phyloP scores from a whole-genome alignment of 331 rosid species.

The Stylosanthes scabra region DNA sequence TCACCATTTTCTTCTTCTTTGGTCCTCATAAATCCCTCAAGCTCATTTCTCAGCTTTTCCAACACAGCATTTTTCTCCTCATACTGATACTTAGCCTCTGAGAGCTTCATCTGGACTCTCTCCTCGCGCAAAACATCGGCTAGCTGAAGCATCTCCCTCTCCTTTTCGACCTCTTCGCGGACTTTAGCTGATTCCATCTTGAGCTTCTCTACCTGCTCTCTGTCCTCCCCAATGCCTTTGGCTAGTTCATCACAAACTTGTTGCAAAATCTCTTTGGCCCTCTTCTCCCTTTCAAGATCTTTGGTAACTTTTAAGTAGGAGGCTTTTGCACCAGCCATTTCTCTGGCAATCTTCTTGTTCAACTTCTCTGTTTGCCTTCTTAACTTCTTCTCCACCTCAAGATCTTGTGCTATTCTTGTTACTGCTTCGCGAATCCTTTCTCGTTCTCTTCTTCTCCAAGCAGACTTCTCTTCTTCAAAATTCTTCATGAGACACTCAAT shows the following conservation, averaged over 20 bases:
- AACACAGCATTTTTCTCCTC: conserved; percentile 92
- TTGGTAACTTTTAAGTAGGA: conserved; percentile 58
- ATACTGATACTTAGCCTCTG: conserved; percentile 84
- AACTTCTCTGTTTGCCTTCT: conserved; percentile 82
- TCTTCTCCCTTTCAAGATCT: conserved; percentile 82
- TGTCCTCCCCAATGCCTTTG: conserved; percentile 85
- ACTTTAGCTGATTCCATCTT: conserved; percentile 77
- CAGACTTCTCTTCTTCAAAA: conserved; percentile 80
- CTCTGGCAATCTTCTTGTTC: conserved; percentile 79
- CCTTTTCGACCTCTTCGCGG: conserved; percentile 83
- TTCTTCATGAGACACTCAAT: conserved; percentile 55
- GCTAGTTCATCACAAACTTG: conserved; percentile 88
- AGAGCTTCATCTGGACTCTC: conserved; percentile 97
- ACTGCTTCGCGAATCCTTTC: conserved; percentile 66
- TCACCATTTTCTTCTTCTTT: conserved; percentile 48
- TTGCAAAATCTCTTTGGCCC: conserved; percentile 85
- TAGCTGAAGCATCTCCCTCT: conserved; percentile 93
- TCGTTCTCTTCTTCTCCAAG: conserved; percentile 73
- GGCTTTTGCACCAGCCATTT: conserved; percentile 68
- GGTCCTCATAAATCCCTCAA: conserved; percentile 62
- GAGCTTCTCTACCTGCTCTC: conserved; percentile 83
- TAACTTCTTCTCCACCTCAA: conserved; percentile 79
- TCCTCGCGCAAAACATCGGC: conserved; percentile 90
- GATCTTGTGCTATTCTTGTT: conserved; percentile 62
- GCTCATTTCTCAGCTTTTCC: conserved; percentile 69